A percentile compares a stretch with the other conserved stretches of the same genome.
Evolutionary conservation across 768 basidiomycete species (phyloP).

Genomic region (Podaxis carcinomalis): DNA sequence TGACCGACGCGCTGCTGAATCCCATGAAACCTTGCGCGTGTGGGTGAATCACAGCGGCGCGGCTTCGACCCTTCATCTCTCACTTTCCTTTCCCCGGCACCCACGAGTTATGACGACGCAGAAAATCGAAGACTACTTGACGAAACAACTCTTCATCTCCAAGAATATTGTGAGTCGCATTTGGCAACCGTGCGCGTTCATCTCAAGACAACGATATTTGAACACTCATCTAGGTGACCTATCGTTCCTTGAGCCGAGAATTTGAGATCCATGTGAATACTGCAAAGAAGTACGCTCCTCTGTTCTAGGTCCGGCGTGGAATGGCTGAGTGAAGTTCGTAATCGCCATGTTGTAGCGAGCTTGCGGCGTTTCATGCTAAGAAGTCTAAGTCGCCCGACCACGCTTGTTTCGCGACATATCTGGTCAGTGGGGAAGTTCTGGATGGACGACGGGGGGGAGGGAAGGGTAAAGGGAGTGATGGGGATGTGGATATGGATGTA

Average conservation of each 20-base stretch:
- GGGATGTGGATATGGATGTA: conserved; percentile 23
- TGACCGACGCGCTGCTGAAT: conserved; percentile 5
- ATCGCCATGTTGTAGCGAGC: conserved; percentile 41
- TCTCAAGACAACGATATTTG: neutral
- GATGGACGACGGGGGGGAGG: neutral
- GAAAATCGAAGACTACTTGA: conserved; percentile 41
- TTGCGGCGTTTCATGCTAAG: conserved; percentile 52
- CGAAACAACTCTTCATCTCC: conserved; percentile 48
- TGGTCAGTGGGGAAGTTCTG: conserved; percentile 54
- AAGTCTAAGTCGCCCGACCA: conserved; percentile 34
- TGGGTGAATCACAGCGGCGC: neutral
- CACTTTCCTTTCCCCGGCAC: neutral
- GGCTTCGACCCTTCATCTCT: neutral
- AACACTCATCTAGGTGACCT: conserved; percentile 58
- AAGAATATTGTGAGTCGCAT: conserved; percentile 35
- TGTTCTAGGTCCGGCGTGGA: neutral
- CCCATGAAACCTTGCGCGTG: conserved; percentile 1
- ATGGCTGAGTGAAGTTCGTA: neutral
- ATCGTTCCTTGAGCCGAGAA: conserved; percentile 68
- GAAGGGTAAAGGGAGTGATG: neutral
- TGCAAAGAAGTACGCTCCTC: conserved; percentile 63
- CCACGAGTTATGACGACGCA: conserved; percentile 36
- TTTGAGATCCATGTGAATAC: conserved; percentile 69
- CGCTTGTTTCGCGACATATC: conserved; percentile 61
- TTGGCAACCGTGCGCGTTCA: neutral